Evolutionary conservation across 176 grass and related monocot genomes (phyloP), one percentile per base, ranked within the genome.

Genomic region (Triticum turgidum): DNA sequence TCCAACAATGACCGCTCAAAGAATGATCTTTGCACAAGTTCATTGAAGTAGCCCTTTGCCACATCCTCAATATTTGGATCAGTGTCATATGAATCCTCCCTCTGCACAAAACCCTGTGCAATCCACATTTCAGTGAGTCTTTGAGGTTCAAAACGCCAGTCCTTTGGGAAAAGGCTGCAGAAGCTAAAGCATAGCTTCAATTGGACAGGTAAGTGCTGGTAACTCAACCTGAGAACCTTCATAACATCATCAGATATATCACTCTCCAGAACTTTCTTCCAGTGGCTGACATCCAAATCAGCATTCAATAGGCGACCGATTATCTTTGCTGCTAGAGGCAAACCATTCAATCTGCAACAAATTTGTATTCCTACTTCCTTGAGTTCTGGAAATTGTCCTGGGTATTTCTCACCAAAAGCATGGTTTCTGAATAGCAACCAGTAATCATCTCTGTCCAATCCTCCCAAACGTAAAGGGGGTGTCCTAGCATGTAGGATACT

Each of bases 181-280:
- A 89, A 93, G 12, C 89, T 65, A 52, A 96, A 96, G 91, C 94
- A 96, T 35, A 69, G 78, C 65, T 96, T 75, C 49, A 96, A 41
- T 29, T 89, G 85, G 67, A 76, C 14, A 37, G 89, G 91, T 12
- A 96, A 69, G 68, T 91, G 84, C 56, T 91, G 87, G 44, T 90
- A 93, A 61, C 91, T 91, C 61, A 93, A 87, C 65, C 85, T 87
- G 27, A 96, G 78, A 81, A 93, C 79, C 68, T 85, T 88, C 82
- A 90, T 86, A 37, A 93, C 90, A 87, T 91, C 94, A 84, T 86
- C 84, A 39, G 83, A 95, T 77, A 95, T 34, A 83, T 91, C 87
- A 76, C 89, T 91, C 49, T 77, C 80, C 2, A 91, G 58, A 69
- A 93, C 77, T 70, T 83, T 87, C 8, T 81, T 88, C 91, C 94